Conservation (phyloP, 2,329 filamentous ascomycete genomes). For the Pseudopyrenochaeta lycopersici region DNA sequence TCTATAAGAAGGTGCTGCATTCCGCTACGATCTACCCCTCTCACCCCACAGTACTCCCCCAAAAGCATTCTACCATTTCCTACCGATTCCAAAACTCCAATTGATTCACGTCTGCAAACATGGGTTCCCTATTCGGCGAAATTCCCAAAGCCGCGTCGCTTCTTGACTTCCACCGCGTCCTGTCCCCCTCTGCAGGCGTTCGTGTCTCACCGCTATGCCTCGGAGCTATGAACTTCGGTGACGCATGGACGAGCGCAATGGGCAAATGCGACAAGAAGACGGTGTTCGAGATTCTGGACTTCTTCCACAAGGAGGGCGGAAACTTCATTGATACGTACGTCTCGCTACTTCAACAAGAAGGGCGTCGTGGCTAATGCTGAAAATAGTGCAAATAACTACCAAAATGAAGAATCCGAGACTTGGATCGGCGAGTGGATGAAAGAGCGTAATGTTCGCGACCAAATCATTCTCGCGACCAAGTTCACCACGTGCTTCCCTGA, state of each 20-base stretch:
- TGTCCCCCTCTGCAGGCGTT: conserved; percentile 61
- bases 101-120: background rate
- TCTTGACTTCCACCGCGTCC: conserved; percentile 62
- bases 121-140: conserved; percentile 37
- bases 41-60: background rate
- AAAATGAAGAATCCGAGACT: conserved; percentile 57
- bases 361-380: background rate
- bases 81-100: too few species aligned
- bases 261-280: conserved; percentile 57
- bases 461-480: conserved; percentile 66
- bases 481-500: conserved; percentile 52
- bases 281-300: conserved; percentile 58
- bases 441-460: conserved; percentile 54
- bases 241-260: conserved; percentile 55
- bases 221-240: conserved; percentile 65
- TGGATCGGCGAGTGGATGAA: conserved; percentile 64
- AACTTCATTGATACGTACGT: conserved; percentile 62
- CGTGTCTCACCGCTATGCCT: conserved; percentile 64
- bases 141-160: conserved; percentile 44
- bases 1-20: conserved; percentile 6
- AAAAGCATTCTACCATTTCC: too few species aligned
- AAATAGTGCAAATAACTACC: conserved; percentile 57
- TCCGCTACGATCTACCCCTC: background rate
- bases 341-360: background rate
- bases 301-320: conserved; percentile 58